These are phyloP conservation scores for Nothophytophthora sp. DNA, from an alignment of 352 stramenopile genomes.

Conservation along the genomic window DNA sequence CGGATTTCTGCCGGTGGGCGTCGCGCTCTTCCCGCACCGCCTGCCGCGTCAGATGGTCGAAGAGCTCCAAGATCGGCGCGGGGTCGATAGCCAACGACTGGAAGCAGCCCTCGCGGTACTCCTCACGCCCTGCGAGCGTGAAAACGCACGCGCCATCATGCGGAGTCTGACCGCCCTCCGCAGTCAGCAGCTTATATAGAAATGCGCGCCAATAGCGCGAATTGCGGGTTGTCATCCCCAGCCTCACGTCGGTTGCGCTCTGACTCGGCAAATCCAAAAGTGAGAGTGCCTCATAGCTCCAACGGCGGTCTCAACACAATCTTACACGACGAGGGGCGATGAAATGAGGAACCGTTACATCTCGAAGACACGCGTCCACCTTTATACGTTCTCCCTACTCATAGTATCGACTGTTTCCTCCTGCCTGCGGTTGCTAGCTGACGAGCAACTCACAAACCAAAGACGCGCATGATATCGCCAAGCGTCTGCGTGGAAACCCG, in stretches of 20 bases:
- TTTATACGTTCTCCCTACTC: neutral
- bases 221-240: constrained; percentile 50
- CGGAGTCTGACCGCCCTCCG: constrained; percentile 2
- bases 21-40: constrained; percentile 29
- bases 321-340: too few species aligned
- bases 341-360: too few species aligned
- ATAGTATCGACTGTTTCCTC: constrained; percentile 14
- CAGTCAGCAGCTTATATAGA: constrained; percentile 33
- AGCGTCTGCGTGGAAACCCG: constrained; percentile 36
- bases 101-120: constrained; percentile 57
- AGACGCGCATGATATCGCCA: constrained; percentile 43
- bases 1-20: constrained; percentile 6
- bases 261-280: constrained; percentile 15
- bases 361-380: too few species aligned
- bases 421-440: too few species aligned
- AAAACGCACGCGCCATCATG: constrained; percentile 60
- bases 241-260: neutral
- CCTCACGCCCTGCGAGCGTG: constrained; percentile 28
- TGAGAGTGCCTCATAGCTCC: too few species aligned
- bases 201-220: constrained; percentile 43
- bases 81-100: constrained; percentile 11
- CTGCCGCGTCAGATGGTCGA: constrained; percentile 45
- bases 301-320: neutral
- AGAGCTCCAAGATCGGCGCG: constrained; percentile 29
- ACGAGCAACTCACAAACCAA: too few species aligned